Conservation (phyloP, 2,329 filamentous ascomycete species). For the Sclerotiophoma versabilis region DNA sequence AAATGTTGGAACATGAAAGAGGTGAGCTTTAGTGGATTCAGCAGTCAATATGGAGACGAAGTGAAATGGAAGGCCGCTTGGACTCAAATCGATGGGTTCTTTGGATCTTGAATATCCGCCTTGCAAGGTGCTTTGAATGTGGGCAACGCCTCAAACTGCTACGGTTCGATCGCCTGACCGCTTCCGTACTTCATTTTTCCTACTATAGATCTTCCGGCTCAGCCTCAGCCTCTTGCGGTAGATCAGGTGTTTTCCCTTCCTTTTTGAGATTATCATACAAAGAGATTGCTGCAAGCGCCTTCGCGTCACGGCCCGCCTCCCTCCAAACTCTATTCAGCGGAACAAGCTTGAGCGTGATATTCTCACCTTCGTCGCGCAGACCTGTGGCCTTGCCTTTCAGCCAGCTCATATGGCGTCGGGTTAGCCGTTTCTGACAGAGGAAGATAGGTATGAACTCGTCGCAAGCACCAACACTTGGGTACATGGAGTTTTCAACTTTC, state of each 20-base stretch:
- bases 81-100: no score
- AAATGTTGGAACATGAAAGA: no score
- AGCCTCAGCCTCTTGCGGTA: slow-evolving; percentile 24
- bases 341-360: slow-evolving; percentile 65
- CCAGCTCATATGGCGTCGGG: slow-evolving; percentile 56
- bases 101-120: background rate
- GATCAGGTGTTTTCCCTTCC: slow-evolving; percentile 52
- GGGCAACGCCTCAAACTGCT: background rate
- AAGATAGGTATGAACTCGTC: slow-evolving; percentile 67
- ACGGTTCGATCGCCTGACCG: background rate
- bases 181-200: no score
- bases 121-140: background rate
- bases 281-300: slow-evolving; percentile 62
- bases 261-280: slow-evolving; percentile 61
- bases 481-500: slow-evolving; percentile 51
- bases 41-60: no score
- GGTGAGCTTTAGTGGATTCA: no score
- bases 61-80: no score
- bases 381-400: slow-evolving; percentile 63
- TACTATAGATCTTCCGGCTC: slow-evolving; percentile 13
- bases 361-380: slow-evolving; percentile 62
- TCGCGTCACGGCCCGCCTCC: slow-evolving; percentile 62
- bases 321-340: slow-evolving; percentile 61
- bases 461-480: slow-evolving; percentile 63
- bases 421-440: slow-evolving; percentile 61